phyloP scores from a whole-genome alignment of 345 rosid genomes.

The Eucalyptus curtisii region DNA sequence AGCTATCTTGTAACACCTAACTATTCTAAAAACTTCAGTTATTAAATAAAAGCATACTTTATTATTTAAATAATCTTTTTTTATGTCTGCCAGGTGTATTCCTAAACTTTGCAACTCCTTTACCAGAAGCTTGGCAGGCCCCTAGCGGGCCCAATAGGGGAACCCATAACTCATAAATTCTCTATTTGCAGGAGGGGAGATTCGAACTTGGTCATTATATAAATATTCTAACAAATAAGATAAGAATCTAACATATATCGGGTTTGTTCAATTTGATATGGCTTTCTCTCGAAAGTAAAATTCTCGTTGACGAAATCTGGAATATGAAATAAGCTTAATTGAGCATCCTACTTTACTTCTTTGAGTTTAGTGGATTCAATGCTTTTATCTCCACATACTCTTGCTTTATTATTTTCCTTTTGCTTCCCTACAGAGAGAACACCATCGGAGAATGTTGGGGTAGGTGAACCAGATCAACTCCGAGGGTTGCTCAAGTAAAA shows the following conservation, averaged over 20 bases:
- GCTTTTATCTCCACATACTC: not conserved
- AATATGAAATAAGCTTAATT: not conserved
- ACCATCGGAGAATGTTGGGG: not conserved
- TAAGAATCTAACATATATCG: not conserved
- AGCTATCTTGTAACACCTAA: too few species aligned
- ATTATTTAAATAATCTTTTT: too few species aligned
- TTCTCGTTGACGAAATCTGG: not conserved
- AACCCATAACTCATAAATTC: too few species aligned
- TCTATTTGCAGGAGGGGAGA: not conserved
- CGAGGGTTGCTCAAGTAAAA: not conserved
- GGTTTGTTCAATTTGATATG: not conserved
- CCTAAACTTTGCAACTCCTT: not conserved
- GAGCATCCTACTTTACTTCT: not conserved
- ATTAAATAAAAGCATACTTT: too few species aligned
- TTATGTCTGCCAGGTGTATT: not conserved
- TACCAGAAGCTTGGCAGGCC: too few species aligned
- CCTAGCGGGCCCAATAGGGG: too few species aligned
- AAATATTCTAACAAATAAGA: not conserved
- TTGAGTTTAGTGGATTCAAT: not conserved
- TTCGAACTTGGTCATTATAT: too few species aligned
- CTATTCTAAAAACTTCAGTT: too few species aligned
- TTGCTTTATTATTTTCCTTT: not conserved
- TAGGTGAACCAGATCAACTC: not conserved
- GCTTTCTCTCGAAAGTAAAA: not conserved
- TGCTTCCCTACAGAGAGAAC: not conserved